These are phyloP conservation scores for Aphanomyces euteiches DNA, from an alignment of 352 stramenopile species.

Conservation along the genomic window DNA sequence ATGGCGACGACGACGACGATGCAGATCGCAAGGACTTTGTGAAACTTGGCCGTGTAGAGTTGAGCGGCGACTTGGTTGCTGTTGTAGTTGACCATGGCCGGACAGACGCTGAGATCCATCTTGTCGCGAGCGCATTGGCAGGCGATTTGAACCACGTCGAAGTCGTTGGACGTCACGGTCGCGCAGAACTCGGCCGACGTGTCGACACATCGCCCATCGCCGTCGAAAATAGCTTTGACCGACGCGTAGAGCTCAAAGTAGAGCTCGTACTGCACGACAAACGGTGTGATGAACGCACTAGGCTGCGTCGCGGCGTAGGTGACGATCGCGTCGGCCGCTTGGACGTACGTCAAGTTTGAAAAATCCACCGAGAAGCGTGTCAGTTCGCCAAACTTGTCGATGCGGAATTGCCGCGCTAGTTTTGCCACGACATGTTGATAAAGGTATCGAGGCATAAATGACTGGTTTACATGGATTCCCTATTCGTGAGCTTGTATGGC, in stretches of 20 bases:
- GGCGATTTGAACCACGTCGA: neutral
- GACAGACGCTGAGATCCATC: neutral
- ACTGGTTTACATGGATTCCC: neutral
- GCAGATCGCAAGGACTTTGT: neutral
- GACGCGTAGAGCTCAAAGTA: slow-evolving; percentile 11
- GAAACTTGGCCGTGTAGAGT: neutral
- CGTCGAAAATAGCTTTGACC: slow-evolving; percentile 7
- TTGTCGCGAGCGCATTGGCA: slow-evolving; percentile 7
- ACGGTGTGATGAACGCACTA: slow-evolving; percentile 15
- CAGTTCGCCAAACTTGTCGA: slow-evolving; percentile 56
- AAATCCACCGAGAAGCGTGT: slow-evolving; percentile 37
- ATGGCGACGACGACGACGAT: slow-evolving; percentile 2
- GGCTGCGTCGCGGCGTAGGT: neutral
- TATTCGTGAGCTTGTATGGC: slow-evolving; percentile 12
- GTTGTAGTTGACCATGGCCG: slow-evolving; percentile 6
- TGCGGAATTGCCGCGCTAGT: slow-evolving; percentile 43
- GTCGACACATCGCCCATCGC: slow-evolving; percentile 19
- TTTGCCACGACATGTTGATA: slow-evolving; percentile 36
- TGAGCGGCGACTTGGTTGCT: neutral
- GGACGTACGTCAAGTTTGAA: slow-evolving; percentile 30
- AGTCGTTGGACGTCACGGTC: neutral
- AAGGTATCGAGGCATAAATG: too few relatives aligned
- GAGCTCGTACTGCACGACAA: slow-evolving; percentile 11
- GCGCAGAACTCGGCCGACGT: neutral
- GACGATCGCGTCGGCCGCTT: slow-evolving; percentile 33